These are phyloP conservation scores for Fusarium fracticaudum DNA, from an alignment of 2,329 filamentous ascomycete genomes.

Conservation along the genomic window DNA sequence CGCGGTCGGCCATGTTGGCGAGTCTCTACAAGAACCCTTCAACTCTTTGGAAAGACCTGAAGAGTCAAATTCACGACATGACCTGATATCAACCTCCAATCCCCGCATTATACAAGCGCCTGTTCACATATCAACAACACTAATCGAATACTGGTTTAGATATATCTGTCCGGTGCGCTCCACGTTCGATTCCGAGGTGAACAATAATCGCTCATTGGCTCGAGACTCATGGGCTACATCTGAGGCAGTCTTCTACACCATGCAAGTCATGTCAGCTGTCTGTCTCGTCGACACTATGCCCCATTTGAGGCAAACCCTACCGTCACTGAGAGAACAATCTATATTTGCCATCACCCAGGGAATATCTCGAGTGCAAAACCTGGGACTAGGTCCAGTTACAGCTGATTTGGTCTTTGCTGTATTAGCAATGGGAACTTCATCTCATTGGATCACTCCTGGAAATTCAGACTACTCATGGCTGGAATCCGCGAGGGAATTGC, in stretches of 20 bases:
- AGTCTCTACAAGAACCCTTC: not conserved
- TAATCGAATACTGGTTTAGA: not conserved
- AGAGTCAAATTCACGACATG: not conserved
- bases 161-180: not conserved
- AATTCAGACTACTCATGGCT: too few relatives aligned
- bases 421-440: too few relatives aligned
- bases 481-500: too few relatives aligned
- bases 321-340: not conserved
- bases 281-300: not conserved
- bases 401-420: too few relatives aligned
- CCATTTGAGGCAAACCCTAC: not conserved
- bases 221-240: not conserved
- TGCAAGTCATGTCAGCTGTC: not conserved
- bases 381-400: too few relatives aligned
- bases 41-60: not conserved
- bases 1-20: not conserved
- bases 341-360: not conserved
- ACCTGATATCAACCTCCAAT: not conserved
- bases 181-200: not conserved
- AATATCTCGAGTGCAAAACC: too few relatives aligned
- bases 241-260: not conserved
- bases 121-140: not conserved
- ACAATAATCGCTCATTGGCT: not conserved
- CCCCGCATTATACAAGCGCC: not conserved
- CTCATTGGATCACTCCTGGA: too few relatives aligned